phyloP scores from a whole-genome alignment of 2,329 filamentous ascomycete species.

The Cladosporium colombiae region DNA sequence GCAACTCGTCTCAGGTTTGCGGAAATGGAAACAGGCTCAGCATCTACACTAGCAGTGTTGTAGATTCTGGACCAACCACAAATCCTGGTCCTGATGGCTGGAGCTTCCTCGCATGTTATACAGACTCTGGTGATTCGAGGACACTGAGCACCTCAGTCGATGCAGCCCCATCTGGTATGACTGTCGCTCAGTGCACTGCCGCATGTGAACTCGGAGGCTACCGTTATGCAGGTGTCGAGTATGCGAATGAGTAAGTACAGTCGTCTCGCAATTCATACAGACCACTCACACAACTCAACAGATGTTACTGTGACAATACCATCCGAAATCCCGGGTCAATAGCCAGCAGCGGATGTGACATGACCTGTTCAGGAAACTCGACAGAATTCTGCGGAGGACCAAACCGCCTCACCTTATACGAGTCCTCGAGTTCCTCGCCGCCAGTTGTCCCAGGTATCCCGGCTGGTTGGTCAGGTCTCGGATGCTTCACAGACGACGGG shows the following conservation, averaged over 20 bases:
- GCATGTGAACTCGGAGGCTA: conserved; percentile 54
- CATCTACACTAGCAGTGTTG: conserved; percentile 21
- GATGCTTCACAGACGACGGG: conserved; percentile 31
- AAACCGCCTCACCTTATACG: conserved; percentile 48
- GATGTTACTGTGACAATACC: conserved; percentile 53
- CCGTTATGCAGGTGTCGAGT: conserved; percentile 59
- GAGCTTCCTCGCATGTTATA: conserved; percentile 7
- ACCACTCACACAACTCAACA: neutral
- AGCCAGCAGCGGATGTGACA: conserved; percentile 14
- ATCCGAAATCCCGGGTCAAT: neutral
- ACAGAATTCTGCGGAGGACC: conserved; percentile 28
- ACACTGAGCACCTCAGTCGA: conserved; percentile 23
- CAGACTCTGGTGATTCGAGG: conserved; percentile 1
- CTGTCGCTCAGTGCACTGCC: conserved; percentile 55
- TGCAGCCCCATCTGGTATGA: conserved; percentile 47
- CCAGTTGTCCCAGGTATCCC: neutral
- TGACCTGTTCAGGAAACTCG: conserved; percentile 19
- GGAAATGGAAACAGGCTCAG: conserved; percentile 23
- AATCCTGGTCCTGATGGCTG: conserved; percentile 8
- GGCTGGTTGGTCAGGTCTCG: conserved; percentile 27
- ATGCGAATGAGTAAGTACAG: conserved; percentile 47
- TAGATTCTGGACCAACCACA: conserved; percentile 19
- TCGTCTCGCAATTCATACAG: neutral
- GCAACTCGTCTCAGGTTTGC: conserved; percentile 22
- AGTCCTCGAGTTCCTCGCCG: conserved; percentile 4